Base-by-base conservation (phyloP, 331 rosid species). In the Pyrus hybrid region DNA sequence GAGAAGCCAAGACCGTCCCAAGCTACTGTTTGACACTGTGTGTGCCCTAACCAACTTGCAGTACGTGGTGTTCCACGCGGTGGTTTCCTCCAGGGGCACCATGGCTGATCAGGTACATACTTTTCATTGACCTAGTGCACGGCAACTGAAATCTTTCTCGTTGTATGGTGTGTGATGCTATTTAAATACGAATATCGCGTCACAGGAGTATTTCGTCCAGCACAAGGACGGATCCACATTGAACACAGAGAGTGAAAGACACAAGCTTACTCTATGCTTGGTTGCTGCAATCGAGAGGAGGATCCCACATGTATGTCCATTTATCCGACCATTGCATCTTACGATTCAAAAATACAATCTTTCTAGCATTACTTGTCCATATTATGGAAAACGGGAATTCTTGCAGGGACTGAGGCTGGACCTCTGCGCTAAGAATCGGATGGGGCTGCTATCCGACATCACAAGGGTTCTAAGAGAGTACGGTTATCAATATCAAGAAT, bases 221-320 rank as follows among this genome's bases (percentile, higher is more conserved):
- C 97, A 86, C 63, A 78, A 77, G 70, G 83, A 75, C 45, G 85
- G 86, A 7, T 68, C 81, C 70, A 77, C 68, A 6, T 76, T 87
- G 70, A 81, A 67, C 37, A 68, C 73, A 2, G 87, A 90, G 64
- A 75, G 78, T 45, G 93, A 95, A 72, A 88, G 85, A 77, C 83
- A 72, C 22, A 86, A 78, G 81, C 88, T 92, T 26, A 72, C 76
- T 37, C 79, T 84, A 21, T 88, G 92, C 74, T 70, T 92, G 75
- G 74, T 86, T 67, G 96, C 99, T 23, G 97, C 97, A 11, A 82
- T 89, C 57, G 99, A 89, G 81, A 85, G 99, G 18, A 88, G 97
- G 83, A 80, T 87, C 56, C 92, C 97, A 2, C 96, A 81, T 68
- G 96, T 91, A 87, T 41, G 91, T 58, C 20, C 8, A 26, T 26